A percentile compares a stretch with the other conserved stretches of the same genome.
phyloP scores from a whole-genome alignment of 257 asterid genomes.

The Ligustrum vulgare region DNA sequence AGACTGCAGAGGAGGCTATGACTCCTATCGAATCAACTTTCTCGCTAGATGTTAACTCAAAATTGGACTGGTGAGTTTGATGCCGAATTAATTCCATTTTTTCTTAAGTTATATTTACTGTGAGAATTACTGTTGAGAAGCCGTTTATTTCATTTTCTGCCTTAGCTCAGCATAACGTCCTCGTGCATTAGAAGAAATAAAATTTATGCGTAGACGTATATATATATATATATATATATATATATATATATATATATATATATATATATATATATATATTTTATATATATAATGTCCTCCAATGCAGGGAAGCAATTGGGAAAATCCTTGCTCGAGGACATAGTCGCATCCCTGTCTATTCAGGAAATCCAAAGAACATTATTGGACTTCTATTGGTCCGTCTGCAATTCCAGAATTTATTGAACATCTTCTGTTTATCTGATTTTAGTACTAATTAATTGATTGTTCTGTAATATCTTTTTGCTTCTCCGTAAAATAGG shows the following conservation, averaged over 20 bases:
- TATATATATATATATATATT: background rate
- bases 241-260: background rate
- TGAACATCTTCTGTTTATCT: conserved; percentile 4
- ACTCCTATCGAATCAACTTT: conserved; percentile 97
- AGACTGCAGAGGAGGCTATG: conserved; percentile 99
- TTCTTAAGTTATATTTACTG: conserved; percentile 4
- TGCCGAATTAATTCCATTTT: conserved; percentile 12
- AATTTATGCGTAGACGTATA: background rate
- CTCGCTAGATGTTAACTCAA: conserved; percentile 89
- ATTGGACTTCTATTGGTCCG: conserved; percentile 96
- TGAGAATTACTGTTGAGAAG: background rate
- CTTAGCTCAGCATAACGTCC: background rate
- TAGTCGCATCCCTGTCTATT: conserved; percentile 93
- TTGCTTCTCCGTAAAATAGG: conserved; percentile 43
- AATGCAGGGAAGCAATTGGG: conserved; percentile 94
- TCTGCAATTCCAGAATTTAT: conserved; percentile 14
- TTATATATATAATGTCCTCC: conserved; percentile 13
- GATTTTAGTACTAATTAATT: conserved; percentile 6
- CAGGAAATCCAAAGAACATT: conserved; percentile 79
- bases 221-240: background rate
- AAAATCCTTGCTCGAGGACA: conserved; percentile 96
- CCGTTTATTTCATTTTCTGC: background rate
- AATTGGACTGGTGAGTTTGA: conserved; percentile 82
- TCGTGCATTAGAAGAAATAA: background rate
- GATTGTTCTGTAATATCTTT: conserved; percentile 13